Base-by-base conservation (phyloP, 202 grass and related monocot species). In the Saccharum hybrid region DNA sequence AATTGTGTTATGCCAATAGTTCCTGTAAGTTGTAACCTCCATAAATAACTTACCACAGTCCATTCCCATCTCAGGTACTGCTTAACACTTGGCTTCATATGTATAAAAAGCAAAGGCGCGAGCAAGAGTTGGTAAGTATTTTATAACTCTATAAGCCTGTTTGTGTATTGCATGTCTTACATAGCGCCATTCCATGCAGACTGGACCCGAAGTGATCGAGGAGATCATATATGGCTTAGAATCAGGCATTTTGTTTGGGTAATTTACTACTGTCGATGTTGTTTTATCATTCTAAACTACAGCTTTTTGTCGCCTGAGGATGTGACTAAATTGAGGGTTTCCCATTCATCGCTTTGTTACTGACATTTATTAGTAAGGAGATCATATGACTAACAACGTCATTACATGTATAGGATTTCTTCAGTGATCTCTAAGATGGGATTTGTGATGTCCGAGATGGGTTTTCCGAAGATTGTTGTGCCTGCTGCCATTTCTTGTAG, bases 171-270 rank as follows among this genome's bases (percentile, higher is more conserved):
- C 69, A 85, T 52, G 65, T 48, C 30, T 63, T 96, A 90, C 74
- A 66, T 68, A 63, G 39, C 71, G 28, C 76, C 72, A 73, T 89
- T 43, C 74, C 66, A 68, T 46, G 48, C 88, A 99, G 96, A 88
- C 88, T 80, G 83, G 89, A 75, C 91, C 91, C 13, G 96, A 99
- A 89, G 96, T 99, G 73, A 88, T 93, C 2, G 93, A 99, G 86
- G 96, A 99, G 82, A 89, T 99, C 57, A 94, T 99, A 84, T 90
- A 89, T 38, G 91, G 93, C 41, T 90, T 99, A 66, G 96, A 99
- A 92, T 96, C 93, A 60, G 96, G 93, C 81, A 99, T 96, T 89
- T 88, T 99, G 82, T 99, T 99, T 81, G 96, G 96, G 96, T 98
- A 90, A 83, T 77, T 72, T 76, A 59, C 66, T 57, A 67, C 26